Percentiles rank a stretch among this genome's conserved stretches.
Evolutionary conservation across 768 basidiomycete species (phyloP).

Genomic region (Auricularia sp.): DNA sequence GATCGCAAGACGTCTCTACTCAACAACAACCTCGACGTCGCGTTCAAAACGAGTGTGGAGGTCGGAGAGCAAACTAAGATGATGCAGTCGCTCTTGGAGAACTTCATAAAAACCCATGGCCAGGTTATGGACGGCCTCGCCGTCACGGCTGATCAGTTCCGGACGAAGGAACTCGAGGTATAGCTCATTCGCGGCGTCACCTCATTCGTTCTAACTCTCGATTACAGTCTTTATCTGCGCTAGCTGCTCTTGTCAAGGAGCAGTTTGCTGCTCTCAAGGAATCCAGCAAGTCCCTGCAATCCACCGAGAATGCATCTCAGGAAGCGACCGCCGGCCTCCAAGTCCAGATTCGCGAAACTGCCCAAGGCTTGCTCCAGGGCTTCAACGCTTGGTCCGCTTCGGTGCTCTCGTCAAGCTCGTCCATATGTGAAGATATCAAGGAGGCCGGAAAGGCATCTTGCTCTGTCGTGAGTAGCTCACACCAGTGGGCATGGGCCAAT

Average conservation of each 20-base stretch:
- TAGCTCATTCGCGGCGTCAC: conserved; percentile 20
- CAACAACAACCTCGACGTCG: conserved; percentile 53
- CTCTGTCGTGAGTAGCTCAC: conserved; percentile 12
- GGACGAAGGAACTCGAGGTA: conserved; percentile 45
- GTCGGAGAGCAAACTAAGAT: conserved; percentile 44
- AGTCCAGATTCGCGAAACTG: conserved; percentile 39
- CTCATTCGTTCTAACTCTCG: background rate
- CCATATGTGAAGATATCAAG: conserved; percentile 17
- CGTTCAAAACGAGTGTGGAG: conserved; percentile 49
- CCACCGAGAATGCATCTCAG: conserved; percentile 45
- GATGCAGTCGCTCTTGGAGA: conserved; percentile 49
- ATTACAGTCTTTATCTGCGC: conserved; percentile 16
- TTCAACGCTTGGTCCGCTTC: conserved; percentile 17
- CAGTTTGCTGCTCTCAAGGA: conserved; percentile 48
- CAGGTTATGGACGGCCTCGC: conserved; percentile 46
- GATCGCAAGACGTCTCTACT: conserved; percentile 66
- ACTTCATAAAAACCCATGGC: conserved; percentile 48
- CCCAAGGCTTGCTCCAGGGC: conserved; percentile 31
- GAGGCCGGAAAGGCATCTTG: conserved; percentile 18
- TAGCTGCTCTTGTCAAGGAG: conserved; percentile 45
- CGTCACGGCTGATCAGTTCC: conserved; percentile 46
- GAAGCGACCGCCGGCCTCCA: conserved; percentile 43
- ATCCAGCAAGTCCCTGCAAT: conserved; percentile 37
- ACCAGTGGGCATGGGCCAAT: background rate
- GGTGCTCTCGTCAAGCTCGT: conserved; percentile 13